Evolutionary conservation across 228 moss, liverwort and hornwort species (phyloP).

Genomic region (Sphagnum fallax): DNA sequence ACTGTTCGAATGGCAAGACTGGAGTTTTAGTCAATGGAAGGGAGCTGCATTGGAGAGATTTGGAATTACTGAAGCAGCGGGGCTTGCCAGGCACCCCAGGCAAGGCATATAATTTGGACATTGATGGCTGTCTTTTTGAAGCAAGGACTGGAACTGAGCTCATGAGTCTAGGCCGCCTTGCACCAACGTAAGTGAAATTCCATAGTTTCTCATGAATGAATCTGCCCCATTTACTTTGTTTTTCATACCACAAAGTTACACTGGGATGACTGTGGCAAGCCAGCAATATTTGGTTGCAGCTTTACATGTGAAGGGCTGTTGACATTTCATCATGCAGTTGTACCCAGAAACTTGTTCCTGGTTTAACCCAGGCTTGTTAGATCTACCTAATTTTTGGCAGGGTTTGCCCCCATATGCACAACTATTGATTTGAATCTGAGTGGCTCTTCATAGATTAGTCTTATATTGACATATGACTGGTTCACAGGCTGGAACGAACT

Average conservation of each 20-base stretch:
- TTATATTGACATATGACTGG: slow-evolving; percentile 6
- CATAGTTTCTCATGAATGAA: too few relatives aligned
- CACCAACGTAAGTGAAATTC: slow-evolving; percentile 55
- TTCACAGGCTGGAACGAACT: slow-evolving; percentile 53
- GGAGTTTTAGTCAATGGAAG: slow-evolving; percentile 90
- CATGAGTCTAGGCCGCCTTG: slow-evolving; percentile 74
- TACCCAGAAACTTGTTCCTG: neutral
- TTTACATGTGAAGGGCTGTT: neutral
- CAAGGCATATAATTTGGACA: slow-evolving; percentile 65
- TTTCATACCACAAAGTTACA: too few relatives aligned
- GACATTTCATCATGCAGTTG: neutral
- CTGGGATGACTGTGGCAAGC: too few relatives aligned
- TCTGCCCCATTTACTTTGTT: too few relatives aligned
- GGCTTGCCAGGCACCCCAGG: slow-evolving; percentile 71
- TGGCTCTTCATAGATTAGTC: neutral
- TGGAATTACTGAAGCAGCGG: slow-evolving; percentile 70
- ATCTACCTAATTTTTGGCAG: neutral
- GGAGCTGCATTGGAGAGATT: slow-evolving; percentile 82
- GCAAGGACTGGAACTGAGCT: slow-evolving; percentile 47
- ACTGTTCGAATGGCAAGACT: slow-evolving; percentile 84
- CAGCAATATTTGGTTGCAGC: too few relatives aligned
- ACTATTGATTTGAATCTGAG: too few relatives aligned
- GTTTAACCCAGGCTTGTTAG: neutral
- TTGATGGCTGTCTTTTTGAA: slow-evolving; percentile 73
- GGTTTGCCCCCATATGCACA: neutral